Conservation (phyloP, 352 stramenopile species). For the Pythium biforme region DNA sequence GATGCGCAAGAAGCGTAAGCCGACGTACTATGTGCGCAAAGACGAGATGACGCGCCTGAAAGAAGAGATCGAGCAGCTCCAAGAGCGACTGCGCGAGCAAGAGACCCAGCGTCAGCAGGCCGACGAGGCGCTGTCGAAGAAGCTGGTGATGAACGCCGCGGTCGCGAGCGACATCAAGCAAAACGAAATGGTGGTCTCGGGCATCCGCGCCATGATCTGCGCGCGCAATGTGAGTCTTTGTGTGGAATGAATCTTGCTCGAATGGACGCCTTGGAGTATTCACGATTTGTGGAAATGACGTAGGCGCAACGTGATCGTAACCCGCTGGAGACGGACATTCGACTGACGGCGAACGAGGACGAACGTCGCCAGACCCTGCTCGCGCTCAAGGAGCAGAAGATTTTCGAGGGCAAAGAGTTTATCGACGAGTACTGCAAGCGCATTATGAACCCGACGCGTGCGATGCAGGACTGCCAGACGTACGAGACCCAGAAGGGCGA, state of each 20-base stretch:
- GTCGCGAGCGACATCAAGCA: conserved; percentile 23
- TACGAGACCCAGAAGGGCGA: conserved; percentile 24
- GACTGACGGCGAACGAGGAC: conserved; percentile 11
- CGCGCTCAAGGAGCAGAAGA: conserved; percentile 21
- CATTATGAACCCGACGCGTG: conserved; percentile 23
- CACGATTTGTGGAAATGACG: neutral
- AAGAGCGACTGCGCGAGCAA: conserved; percentile 5
- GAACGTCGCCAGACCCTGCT: conserved; percentile 22
- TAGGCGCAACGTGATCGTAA: conserved; percentile 21
- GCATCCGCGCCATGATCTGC: conserved; percentile 25
- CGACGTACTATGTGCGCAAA: conserved; percentile 28
- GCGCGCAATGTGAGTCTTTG: conserved; percentile 17
- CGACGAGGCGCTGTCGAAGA: conserved; percentile 18
- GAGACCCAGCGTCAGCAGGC: conserved; percentile 19
- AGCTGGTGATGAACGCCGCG: conserved; percentile 18
- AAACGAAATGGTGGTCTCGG: conserved; percentile 20
- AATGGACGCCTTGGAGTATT: neutral
- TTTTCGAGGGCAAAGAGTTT: conserved; percentile 24
- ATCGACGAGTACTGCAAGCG: conserved; percentile 27
- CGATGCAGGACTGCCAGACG: conserved; percentile 21
- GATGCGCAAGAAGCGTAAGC: conserved; percentile 26
- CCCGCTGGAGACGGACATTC: conserved; percentile 25
- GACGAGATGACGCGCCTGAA: conserved; percentile 25
- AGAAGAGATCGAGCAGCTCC: conserved; percentile 23
- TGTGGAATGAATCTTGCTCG: neutral